Evolutionary conservation across 2,329 filamentous ascomycete species (phyloP).

Genomic region (Akanthomyces uredinophilus): DNA sequence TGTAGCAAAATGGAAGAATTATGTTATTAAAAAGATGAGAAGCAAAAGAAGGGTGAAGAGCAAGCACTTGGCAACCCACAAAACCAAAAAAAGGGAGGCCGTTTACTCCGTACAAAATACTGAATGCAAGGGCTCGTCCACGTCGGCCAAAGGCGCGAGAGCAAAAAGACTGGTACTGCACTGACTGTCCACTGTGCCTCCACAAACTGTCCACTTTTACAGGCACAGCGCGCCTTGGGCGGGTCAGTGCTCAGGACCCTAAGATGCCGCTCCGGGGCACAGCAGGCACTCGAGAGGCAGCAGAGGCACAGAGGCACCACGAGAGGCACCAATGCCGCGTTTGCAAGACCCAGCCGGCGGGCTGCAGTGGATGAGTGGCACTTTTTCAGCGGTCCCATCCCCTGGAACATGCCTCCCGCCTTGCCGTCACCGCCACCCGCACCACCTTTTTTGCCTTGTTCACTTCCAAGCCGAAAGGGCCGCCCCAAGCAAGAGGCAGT

Average conservation of each 20-base stretch:
- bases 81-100: not conserved
- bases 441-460: not conserved
- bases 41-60: not conserved
- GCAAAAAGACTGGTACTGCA: not conserved
- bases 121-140: not conserved
- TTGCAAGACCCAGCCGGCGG: too few species aligned
- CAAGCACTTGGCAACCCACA: not conserved
- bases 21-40: not conserved
- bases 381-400: not conserved
- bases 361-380: not conserved
- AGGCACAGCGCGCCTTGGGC: not conserved
- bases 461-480: too few species aligned
- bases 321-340: too few species aligned
- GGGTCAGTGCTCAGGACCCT: slow-evolving; percentile 8
- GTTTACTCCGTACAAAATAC: not conserved
- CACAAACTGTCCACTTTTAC: not conserved
- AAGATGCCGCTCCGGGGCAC: not conserved
- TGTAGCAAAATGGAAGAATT: not conserved
- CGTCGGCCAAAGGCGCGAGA: too few species aligned
- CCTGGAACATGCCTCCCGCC: not conserved
- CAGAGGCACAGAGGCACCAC: not conserved
- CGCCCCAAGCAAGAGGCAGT: not conserved
- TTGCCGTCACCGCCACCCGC: not conserved
- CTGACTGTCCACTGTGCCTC: not conserved
- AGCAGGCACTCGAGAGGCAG: not conserved